These are phyloP conservation scores for Spongispora temasekensis DNA, from an alignment of 1,284 basidiomycete species.

Conservation along the genomic window DNA sequence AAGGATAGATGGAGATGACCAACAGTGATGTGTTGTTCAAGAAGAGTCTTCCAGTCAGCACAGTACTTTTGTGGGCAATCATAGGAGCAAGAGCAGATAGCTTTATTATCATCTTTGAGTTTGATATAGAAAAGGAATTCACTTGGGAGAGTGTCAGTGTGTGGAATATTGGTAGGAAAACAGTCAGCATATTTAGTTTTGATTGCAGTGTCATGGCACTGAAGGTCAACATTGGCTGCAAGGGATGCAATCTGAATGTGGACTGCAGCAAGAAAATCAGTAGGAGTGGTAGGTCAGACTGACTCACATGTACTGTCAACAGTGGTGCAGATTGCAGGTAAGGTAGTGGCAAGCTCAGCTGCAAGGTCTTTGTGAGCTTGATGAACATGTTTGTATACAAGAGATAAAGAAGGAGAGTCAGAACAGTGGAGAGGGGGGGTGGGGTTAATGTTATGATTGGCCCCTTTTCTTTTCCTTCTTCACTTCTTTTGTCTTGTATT, in stretches of 20 bases:
- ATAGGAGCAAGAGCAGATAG: no score
- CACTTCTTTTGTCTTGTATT: no score
- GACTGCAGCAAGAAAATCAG: background rate
- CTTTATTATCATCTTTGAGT: constrained; percentile 26
- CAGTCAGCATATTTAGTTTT: background rate
- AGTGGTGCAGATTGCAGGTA: background rate
- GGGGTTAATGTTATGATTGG: no score
- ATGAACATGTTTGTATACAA: no score
- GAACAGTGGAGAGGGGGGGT: no score
- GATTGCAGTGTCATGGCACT: background rate
- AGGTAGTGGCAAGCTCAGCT: no score
- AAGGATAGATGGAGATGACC: constrained; percentile 24
- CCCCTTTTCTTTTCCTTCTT: no score
- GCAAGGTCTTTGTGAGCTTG: no score
- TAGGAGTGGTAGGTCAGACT: background rate
- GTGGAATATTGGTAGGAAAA: background rate
- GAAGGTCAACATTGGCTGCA: background rate
- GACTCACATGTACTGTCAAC: background rate
- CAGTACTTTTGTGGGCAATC: constrained; percentile 29
- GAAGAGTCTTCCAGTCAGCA: constrained; percentile 27
- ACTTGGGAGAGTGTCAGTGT: background rate
- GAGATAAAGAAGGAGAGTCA: no score
- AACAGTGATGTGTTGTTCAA: constrained; percentile 31
- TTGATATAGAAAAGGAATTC: constrained; percentile 4
- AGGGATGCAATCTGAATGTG: background rate